Conservation (phyloP, 352 stramenopile species). For the Pythium rishiriense region DNA sequence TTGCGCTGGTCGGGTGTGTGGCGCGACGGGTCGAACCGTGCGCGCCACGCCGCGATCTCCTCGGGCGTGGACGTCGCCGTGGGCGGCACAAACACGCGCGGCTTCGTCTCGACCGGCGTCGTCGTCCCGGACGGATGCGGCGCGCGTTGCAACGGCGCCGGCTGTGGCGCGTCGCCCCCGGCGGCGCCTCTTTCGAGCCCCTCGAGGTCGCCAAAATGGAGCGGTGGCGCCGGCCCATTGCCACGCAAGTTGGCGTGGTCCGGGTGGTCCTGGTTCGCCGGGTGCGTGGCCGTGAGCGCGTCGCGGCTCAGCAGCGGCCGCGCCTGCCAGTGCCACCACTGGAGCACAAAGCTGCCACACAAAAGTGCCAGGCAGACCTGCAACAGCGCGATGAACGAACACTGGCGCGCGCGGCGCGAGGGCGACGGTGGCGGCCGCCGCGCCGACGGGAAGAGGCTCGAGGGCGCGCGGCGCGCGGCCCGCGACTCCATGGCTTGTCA, state of each 20-base stretch:
- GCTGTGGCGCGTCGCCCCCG: slow-evolving; percentile 4
- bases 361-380: slow-evolving; percentile 45
- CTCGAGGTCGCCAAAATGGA: slow-evolving; percentile 17
- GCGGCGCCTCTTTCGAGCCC: slow-evolving; percentile 3
- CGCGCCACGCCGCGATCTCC: slow-evolving; percentile 39
- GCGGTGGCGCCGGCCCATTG: background rate
- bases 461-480: slow-evolving; percentile 10
- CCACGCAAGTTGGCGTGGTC: slow-evolving; percentile 20
- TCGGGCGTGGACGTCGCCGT: slow-evolving; percentile 26
- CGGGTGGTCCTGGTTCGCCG: background rate
- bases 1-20: slow-evolving; percentile 62
- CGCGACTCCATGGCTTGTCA: slow-evolving; percentile 44
- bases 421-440: background rate
- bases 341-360: slow-evolving; percentile 41
- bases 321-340: slow-evolving; percentile 48
- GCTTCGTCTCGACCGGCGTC: background rate
- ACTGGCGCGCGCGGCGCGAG: slow-evolving; percentile 3
- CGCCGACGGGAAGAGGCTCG: slow-evolving; percentile 14
- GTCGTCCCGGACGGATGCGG: background rate
- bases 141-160: slow-evolving; percentile 13
- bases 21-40: slow-evolving; percentile 42
- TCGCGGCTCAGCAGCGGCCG: slow-evolving; percentile 17
- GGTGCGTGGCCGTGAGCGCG: slow-evolving; percentile 2
- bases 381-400: slow-evolving; percentile 39
- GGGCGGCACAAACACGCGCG: slow-evolving; percentile 30